Evolutionary conservation across 345 rosid species (phyloP).

Genomic region (Adansonia digitata): DNA sequence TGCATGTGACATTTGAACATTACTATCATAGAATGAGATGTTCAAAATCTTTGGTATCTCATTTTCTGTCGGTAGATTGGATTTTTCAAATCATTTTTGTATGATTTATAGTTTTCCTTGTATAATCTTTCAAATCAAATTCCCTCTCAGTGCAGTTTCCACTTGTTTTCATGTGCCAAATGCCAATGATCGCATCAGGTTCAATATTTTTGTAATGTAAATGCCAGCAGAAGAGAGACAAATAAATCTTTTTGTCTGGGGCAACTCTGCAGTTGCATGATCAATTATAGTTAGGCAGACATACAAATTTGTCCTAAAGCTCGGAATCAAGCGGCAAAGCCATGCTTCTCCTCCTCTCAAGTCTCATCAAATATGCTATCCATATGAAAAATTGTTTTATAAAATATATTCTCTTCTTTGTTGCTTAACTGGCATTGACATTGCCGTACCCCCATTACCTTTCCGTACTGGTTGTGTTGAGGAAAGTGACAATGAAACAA

Average conservation of each 20-base stretch:
- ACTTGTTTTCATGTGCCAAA: neutral
- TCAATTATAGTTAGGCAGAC: neutral
- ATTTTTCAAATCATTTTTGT: neutral
- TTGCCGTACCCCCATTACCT: constrained; percentile 9
- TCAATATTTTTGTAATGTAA: neutral
- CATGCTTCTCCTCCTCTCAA: constrained; percentile 9
- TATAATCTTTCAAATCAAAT: neutral
- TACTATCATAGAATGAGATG: neutral
- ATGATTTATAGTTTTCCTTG: neutral
- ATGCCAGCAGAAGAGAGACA: neutral
- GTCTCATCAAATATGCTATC: neutral
- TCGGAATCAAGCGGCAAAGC: neutral
- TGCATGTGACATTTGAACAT: neutral
- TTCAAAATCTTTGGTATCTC: neutral
- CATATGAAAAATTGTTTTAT: neutral
- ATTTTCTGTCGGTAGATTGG: neutral
- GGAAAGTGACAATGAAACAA: constrained; percentile 10
- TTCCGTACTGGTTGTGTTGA: constrained; percentile 11
- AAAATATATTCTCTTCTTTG: neutral
- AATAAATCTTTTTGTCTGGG: neutral
- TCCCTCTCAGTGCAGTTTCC: no score
- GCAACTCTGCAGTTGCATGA: neutral
- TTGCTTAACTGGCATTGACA: constrained; percentile 12
- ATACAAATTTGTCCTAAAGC: neutral
- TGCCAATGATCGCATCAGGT: neutral